Percentiles rank a stretch among this genome's conserved stretches.
These are phyloP conservation scores for Pseudomonodictys pantanalensis DNA, from an alignment of 495 filamentous ascomycete genomes.

Conservation along the genomic window DNA sequence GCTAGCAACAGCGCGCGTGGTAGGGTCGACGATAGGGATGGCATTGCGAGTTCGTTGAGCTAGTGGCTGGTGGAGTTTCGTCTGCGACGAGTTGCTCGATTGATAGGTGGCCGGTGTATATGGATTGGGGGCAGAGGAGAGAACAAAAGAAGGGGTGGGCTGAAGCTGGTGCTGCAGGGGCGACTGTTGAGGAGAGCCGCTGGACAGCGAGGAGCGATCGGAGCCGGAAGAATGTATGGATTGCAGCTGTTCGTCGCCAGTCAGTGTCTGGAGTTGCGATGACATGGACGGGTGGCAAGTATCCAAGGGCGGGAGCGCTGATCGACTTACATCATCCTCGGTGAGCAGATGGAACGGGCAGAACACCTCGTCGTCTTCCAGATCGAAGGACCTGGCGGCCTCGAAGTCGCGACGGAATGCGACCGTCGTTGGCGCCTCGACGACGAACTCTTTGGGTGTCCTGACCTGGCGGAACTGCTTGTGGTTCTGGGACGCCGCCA, in stretches of 20 bases:
- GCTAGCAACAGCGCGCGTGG: constrained; percentile 84
- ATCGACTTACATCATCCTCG: constrained; percentile 84
- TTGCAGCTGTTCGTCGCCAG: constrained; percentile 59
- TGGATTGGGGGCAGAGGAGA: constrained; percentile 70
- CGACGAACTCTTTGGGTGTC: constrained; percentile 79
- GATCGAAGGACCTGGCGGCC: constrained; percentile 88
- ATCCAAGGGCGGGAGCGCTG: not conserved
- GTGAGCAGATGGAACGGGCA: constrained; percentile 85
- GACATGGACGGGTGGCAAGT: constrained; percentile 2
- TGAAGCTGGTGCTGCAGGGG: constrained; percentile 78
- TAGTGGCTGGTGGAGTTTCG: constrained; percentile 82
- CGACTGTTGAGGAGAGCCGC: constrained; percentile 89
- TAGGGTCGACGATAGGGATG: constrained; percentile 97
- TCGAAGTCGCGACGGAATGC: constrained; percentile 84
- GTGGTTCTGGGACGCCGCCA: constrained; percentile 77
- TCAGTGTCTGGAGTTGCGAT: constrained; percentile 18
- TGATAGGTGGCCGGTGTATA: constrained; percentile 61
- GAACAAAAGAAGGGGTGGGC: constrained; percentile 73
- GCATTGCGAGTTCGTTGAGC: constrained; percentile 88
- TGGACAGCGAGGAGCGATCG: constrained; percentile 90
- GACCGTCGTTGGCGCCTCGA: constrained; percentile 68
- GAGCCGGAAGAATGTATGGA: constrained; percentile 84
- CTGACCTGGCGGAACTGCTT: constrained; percentile 79
- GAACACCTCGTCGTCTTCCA: constrained; percentile 96
- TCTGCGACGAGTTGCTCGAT: constrained; percentile 51